Evolutionary conservation across 1,139 yeast species (phyloP).

Genomic region (Taphrina wiesneri): DNA sequence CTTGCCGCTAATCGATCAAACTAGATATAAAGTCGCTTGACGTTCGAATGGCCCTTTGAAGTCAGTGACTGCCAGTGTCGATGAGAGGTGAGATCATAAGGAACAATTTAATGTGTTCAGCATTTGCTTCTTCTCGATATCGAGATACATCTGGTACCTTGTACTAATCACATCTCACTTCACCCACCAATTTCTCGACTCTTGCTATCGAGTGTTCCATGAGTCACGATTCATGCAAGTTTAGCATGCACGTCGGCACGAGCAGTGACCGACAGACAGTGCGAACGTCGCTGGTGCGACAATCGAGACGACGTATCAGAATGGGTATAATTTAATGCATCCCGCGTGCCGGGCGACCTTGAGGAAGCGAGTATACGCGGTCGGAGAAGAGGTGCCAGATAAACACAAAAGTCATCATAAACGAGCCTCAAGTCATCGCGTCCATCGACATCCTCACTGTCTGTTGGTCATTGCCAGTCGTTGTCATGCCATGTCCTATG

Average conservation of each 20-base stretch:
- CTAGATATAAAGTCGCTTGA: not conserved
- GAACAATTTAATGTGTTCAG: slow-evolving; percentile 31
- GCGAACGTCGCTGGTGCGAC: not conserved
- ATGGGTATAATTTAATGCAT: slow-evolving; percentile 22
- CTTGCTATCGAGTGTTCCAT: not conserved
- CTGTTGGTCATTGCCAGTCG: not conserved
- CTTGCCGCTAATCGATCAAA: not conserved
- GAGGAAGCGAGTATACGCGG: slow-evolving; percentile 15
- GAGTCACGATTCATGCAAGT: not conserved
- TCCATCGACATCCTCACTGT: not conserved
- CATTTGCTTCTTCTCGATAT: not conserved
- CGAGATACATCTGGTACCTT: slow-evolving; percentile 27
- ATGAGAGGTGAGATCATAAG: slow-evolving; percentile 18
- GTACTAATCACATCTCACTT: slow-evolving; percentile 26
- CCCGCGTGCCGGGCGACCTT: slow-evolving; percentile 10
- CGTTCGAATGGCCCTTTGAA: too few relatives aligned
- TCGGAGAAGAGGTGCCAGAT: slow-evolving; percentile 33
- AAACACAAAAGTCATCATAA: slow-evolving; percentile 26
- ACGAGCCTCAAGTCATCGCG: not conserved
- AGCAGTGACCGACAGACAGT: not conserved
- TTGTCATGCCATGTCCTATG: too few relatives aligned
- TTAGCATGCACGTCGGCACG: too few relatives aligned
- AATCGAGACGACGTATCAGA: slow-evolving; percentile 11
- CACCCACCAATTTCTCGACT: not conserved
- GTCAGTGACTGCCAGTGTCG: not conserved